Conservation (phyloP, 352 stramenopile genomes). For the Pythium apleroticum region DNA sequence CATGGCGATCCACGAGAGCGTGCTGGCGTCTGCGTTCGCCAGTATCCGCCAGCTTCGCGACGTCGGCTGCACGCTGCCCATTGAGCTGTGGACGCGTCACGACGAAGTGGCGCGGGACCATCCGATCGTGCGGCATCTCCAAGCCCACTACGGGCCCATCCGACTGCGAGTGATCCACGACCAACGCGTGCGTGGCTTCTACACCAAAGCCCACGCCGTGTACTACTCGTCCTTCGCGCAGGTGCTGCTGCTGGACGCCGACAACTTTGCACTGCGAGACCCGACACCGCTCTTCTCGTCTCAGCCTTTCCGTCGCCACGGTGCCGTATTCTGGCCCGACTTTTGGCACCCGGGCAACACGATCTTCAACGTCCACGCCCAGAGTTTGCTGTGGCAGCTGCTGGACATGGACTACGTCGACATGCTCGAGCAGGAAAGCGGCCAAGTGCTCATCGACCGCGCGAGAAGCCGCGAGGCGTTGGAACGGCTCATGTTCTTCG, state of each 20-base stretch:
- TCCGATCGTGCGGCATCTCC: constrained; percentile 26
- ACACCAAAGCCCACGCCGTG: constrained; percentile 35
- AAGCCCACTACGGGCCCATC: constrained; percentile 25
- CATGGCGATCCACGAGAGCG: constrained; percentile 36
- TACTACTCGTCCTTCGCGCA: constrained; percentile 35
- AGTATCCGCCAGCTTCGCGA: constrained; percentile 29
- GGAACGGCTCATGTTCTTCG: constrained; percentile 27
- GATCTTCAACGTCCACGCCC: constrained; percentile 37
- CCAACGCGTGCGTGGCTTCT: constrained; percentile 25
- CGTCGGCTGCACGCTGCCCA: constrained; percentile 27
- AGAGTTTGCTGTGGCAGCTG: constrained; percentile 35
- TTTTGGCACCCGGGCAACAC: constrained; percentile 39
- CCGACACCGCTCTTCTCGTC: constrained; percentile 33
- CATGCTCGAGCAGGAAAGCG: constrained; percentile 40
- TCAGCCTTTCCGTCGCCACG: constrained; percentile 18
- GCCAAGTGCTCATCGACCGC: constrained; percentile 30
- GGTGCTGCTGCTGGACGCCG: constrained; percentile 36
- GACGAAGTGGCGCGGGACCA: constrained; percentile 28
- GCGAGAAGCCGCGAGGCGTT: constrained; percentile 12
- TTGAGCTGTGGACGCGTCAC: constrained; percentile 34
- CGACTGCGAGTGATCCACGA: constrained; percentile 31
- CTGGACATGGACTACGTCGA: constrained; percentile 29
- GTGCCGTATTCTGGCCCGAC: constrained; percentile 39
- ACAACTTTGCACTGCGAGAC: constrained; percentile 35
- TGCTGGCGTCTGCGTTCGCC: constrained; percentile 29